Evolutionary conservation across 148 eudicot genomes (phyloP).

Genomic region (Rhododendron ovatum): DNA sequence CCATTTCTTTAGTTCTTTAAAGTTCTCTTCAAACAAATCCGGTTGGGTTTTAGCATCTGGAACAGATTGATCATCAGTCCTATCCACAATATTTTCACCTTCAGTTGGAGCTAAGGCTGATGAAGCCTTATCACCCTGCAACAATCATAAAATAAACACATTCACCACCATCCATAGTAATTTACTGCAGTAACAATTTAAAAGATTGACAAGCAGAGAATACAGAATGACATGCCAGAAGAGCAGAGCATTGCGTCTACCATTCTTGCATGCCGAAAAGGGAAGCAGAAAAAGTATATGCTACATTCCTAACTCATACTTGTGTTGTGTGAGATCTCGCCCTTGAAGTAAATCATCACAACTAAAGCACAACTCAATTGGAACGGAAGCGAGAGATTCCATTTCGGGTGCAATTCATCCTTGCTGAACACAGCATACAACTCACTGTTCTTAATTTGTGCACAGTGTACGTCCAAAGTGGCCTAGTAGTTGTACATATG

Average conservation of each 20-base stretch:
- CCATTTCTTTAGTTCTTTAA: constrained; percentile 85
- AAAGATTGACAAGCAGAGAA: not conserved
- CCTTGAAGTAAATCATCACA: not conserved
- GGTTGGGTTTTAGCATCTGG: constrained; percentile 19
- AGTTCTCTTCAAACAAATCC: constrained; percentile 72
- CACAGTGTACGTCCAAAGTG: not conserved
- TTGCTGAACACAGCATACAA: not conserved
- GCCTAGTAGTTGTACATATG: not conserved
- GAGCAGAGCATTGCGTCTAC: not conserved
- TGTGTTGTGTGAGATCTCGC: not conserved
- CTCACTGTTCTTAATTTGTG: not conserved
- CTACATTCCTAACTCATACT: not conserved
- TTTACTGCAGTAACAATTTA: not conserved
- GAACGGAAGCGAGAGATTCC: not conserved
- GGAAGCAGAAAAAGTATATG: not conserved
- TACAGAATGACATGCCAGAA: not conserved
- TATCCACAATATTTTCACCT: constrained; percentile 27
- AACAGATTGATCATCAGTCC: constrained; percentile 31
- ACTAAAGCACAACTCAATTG: not conserved
- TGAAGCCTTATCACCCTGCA: constrained; percentile 45
- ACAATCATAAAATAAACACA: constrained; percentile 3
- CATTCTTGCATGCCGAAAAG: not conserved
- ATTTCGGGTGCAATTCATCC: not conserved
- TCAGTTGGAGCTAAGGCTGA: constrained; percentile 18
- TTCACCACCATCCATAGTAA: not conserved